Evolutionary conservation across 2,329 filamentous ascomycete species (phyloP), one percentile per base, ranked within the genome.

Genomic region (Sarocladium strictum): DNA sequence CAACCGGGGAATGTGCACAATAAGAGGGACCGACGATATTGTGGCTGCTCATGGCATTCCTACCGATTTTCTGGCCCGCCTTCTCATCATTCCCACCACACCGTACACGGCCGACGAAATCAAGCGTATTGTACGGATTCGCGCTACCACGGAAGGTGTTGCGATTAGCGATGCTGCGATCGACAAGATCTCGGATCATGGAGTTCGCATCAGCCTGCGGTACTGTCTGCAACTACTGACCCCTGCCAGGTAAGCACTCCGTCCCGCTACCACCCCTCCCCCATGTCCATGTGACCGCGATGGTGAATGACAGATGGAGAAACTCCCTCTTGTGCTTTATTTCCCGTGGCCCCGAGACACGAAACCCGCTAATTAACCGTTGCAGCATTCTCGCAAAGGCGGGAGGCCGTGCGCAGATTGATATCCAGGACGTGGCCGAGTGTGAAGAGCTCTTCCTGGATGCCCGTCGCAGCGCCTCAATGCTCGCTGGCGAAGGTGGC

Each of bases 81-180:
- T 99, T 54, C 88, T 99, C 67, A 97, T 99, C 73, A 87, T 99
- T 65, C 94, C 94, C 43, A 99, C 94, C 17, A 89, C 91, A 62
- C 86, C 91, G 11, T 99, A 97, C 75, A 82, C 86, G 58, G 82
- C 85, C 40, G 84, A 90, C 15, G 94, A 99, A 74, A 96, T 99
- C 70, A 91, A 91, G 74, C 85, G 86, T 58, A 99, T 99, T 70
- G 87, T 97, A 63, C 83, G 86, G 61, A 85, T 95, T 63, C 87
- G 94, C 51, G 85, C 90, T 37, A 85, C 85, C 60, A 93, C 88
- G 9, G 92, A 97, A 73, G 83, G 84, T 50, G 84, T 96, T 43
- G 79, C 82, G 58, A 84, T 97, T 60, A 85, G 84, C 38, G 90
- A 95, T 51, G 83, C 85, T 19, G 94, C 94, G 24, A 80, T 97